These are phyloP conservation scores for Leccinum broughii DNA, from an alignment of 768 basidiomycete species.

Conservation along the genomic window DNA sequence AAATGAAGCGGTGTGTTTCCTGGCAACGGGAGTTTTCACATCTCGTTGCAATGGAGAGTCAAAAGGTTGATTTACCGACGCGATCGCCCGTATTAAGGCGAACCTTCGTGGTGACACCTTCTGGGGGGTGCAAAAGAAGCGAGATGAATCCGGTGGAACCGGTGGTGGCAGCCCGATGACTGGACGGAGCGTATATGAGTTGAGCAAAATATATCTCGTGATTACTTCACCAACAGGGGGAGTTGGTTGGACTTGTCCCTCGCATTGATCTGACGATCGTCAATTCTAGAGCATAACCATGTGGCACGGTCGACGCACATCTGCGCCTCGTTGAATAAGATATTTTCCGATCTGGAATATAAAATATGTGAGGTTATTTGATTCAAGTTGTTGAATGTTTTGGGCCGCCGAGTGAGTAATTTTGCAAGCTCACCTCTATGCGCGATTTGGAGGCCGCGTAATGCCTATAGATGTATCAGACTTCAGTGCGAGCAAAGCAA, in stretches of 20 bases:
- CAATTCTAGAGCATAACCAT: constrained; percentile 32
- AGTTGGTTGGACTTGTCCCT: constrained; percentile 92
- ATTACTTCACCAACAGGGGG: constrained; percentile 60
- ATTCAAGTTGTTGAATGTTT: constrained; percentile 12
- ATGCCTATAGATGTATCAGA: constrained; percentile 53
- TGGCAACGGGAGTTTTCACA: constrained; percentile 30
- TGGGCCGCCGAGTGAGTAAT: constrained; percentile 21
- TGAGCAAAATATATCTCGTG: neutral
- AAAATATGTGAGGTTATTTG: constrained; percentile 25
- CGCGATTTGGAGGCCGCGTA: constrained; percentile 93
- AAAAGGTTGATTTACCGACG: constrained; percentile 49
- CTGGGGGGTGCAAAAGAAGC: constrained; percentile 83
- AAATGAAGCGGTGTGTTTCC: constrained; percentile 97
- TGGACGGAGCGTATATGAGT: constrained; percentile 32
- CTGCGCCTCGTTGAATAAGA: constrained; percentile 84
- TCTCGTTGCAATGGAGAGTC: neutral
- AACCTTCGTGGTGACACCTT: constrained; percentile 61
- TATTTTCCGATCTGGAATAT: constrained; percentile 76
- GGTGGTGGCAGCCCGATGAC: constrained; percentile 95
- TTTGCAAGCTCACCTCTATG: constrained; percentile 58
- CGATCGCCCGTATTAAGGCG: constrained; percentile 86
- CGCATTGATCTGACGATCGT: constrained; percentile 76
- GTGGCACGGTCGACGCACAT: constrained; percentile 58
- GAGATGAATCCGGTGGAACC: constrained; percentile 89
- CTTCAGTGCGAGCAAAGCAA: constrained; percentile 4